These are phyloP conservation scores for Nemania sp. DNA, from an alignment of 2,329 filamentous ascomycete genomes.

Conservation along the genomic window DNA sequence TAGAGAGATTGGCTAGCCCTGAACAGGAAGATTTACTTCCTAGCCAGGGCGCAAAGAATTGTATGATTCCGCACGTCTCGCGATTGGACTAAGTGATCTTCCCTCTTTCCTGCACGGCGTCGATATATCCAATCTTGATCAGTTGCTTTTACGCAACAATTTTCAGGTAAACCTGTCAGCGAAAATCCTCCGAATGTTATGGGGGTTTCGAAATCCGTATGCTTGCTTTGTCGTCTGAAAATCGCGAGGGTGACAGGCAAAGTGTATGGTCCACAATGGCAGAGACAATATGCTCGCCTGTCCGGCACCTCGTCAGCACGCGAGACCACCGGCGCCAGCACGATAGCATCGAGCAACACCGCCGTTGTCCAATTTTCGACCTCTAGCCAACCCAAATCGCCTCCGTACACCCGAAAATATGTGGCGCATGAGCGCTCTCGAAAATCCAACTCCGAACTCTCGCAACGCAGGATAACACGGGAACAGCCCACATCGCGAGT, in stretches of 20 bases:
- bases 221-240: constrained; percentile 39
- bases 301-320: constrained; percentile 26
- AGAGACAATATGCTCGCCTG: constrained; percentile 26
- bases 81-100: too few relatives aligned
- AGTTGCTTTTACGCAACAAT: too few relatives aligned
- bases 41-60: too few relatives aligned
- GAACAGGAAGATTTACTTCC: too few relatives aligned
- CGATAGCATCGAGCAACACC: background rate
- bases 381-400: background rate
- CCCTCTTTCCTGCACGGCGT: too few relatives aligned
- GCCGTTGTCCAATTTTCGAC: background rate
- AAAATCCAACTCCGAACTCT: constrained; percentile 1
- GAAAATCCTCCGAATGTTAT: constrained; percentile 35
- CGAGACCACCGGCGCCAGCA: constrained; percentile 7
- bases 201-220: constrained; percentile 35
- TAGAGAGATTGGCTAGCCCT: too few relatives aligned
- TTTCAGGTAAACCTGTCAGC: too few relatives aligned
- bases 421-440: background rate
- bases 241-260: constrained; percentile 29
- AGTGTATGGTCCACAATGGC: constrained; percentile 27
- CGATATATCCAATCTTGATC: too few relatives aligned
- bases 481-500: constrained; percentile 21
- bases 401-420: background rate
- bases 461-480: background rate
- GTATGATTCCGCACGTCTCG: too few relatives aligned